Evolutionary conservation across 2,329 filamentous ascomycete species (phyloP), one percentile per base, ranked within the genome.

Genomic region (Fusarium subtropicale): DNA sequence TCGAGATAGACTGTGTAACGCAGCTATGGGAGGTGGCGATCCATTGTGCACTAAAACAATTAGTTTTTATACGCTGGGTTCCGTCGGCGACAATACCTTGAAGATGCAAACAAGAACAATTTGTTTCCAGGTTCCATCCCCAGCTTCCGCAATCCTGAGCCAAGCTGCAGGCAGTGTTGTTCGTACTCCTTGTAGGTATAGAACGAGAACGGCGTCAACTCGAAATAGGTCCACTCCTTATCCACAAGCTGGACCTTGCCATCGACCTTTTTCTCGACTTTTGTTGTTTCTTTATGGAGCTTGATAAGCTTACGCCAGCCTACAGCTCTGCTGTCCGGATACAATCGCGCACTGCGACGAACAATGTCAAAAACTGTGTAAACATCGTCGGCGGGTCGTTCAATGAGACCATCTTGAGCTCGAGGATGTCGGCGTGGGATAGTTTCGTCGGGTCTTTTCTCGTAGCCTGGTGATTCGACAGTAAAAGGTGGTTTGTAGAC

Each of bases 211-310:
- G 84, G 83, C 57, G 91, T 90, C 69, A 97, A 88, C 84, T 97
- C 93, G 71, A 92, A 97, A 80, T 90, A 97, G 44, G 89, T 89
- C 94, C 94, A 97, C 78, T 94, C 88, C 87, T 97, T 97, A 62
- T 97, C 92, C 22, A 95, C 89, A 81, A 94, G 87, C 68, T 86
- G 83, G 78, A 93, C 86, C 76, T 91, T 86, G 64, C 93, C 94
- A 74, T 97, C 91, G 54, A 97, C 83, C 44, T 93, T 85, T 85
- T 97, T 97, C 84, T 94, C 91, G 70, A 97, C 83, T 85, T 94
- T 94, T 83, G 94, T 96, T 71, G 86, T 90, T 83, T 97, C 93
- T 73, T 88, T 87, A 79, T 97, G 93, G 24, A 90, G 88, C 79
- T 90, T 85, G 79, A 97, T 79, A 56, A 97, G 85, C 78, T 87